phyloP scores from a whole-genome alignment of 2,329 filamentous ascomycete species.

The Fusarium sp. region DNA sequence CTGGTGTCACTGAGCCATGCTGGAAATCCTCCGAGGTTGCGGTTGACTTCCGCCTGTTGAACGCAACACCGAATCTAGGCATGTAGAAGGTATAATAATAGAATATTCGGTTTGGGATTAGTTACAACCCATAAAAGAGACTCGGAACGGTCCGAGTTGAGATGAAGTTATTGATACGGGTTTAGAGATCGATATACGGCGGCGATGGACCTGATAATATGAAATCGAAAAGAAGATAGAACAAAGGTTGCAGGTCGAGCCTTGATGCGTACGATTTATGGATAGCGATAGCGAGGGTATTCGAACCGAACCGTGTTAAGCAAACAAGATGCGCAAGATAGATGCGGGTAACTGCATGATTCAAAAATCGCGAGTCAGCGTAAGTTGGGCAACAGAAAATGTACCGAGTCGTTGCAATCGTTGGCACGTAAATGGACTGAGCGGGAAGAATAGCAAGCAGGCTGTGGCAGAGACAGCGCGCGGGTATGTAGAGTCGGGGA shows the following conservation, averaged over 20 bases:
- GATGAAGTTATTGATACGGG: slow-evolving; percentile 12
- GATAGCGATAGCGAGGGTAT: slow-evolving; percentile 34
- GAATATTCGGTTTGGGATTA: slow-evolving; percentile 37
- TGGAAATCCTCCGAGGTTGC: slow-evolving; percentile 65
- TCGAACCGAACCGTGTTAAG: slow-evolving; percentile 40
- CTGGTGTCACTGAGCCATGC: slow-evolving; percentile 59
- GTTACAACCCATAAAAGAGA: slow-evolving; percentile 41
- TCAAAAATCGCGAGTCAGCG: slow-evolving; percentile 38
- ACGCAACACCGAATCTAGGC: slow-evolving; percentile 71
- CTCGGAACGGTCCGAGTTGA: slow-evolving; percentile 10
- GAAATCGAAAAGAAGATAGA: slow-evolving; percentile 19
- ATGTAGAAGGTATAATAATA: slow-evolving; percentile 56
- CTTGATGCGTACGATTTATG: slow-evolving; percentile 14
- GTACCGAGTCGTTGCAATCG: slow-evolving; percentile 23
- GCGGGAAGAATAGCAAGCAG: slow-evolving; percentile 3
- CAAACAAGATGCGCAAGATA: slow-evolving; percentile 36
- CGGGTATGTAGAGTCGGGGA: slow-evolving; percentile 18
- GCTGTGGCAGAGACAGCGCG: background rate
- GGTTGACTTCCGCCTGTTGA: slow-evolving; percentile 70
- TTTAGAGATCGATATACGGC: slow-evolving; percentile 35
- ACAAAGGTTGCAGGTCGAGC: slow-evolving; percentile 36
- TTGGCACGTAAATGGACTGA: slow-evolving; percentile 20
- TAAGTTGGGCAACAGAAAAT: slow-evolving; percentile 19
- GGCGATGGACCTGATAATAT: slow-evolving; percentile 10
- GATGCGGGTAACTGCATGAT: slow-evolving; percentile 46